These are phyloP conservation scores for Termitomyces sp. DNA, from an alignment of 768 basidiomycete genomes.

Conservation along the genomic window DNA sequence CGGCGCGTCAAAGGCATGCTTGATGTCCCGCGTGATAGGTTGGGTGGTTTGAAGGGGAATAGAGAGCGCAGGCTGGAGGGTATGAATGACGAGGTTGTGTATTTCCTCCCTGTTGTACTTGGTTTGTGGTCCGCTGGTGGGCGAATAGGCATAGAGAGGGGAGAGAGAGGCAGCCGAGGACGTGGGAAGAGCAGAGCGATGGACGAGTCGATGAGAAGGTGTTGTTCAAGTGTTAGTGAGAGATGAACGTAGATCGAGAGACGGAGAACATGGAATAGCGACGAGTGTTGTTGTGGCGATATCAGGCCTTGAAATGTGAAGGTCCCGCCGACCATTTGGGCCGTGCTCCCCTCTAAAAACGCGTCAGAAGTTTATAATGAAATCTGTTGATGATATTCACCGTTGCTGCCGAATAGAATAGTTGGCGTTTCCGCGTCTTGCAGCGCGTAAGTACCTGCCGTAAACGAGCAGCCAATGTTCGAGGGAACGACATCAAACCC, in stretches of 20 bases:
- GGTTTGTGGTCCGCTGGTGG: not conserved
- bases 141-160: slow-evolving; percentile 19
- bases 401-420: slow-evolving; percentile 9
- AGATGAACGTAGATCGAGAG: slow-evolving; percentile 45
- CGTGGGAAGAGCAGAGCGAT: slow-evolving; percentile 22
- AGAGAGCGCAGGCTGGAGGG: slow-evolving; percentile 35
- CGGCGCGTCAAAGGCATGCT: not conserved
- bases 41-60: slow-evolving; percentile 25
- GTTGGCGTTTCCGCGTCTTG: slow-evolving; percentile 21
- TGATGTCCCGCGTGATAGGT: slow-evolving; percentile 17
- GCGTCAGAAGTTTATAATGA: not conserved
- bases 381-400: not conserved
- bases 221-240: not conserved
- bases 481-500: slow-evolving; percentile 32
- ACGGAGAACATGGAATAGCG: slow-evolving; percentile 44
- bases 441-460: slow-evolving; percentile 30
- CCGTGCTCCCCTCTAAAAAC: slow-evolving; percentile 14
- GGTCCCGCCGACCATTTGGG: slow-evolving; percentile 53
- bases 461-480: slow-evolving; percentile 41
- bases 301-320: slow-evolving; percentile 47
- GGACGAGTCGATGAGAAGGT: not conserved
- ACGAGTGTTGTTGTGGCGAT: slow-evolving; percentile 33
- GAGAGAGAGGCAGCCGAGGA: slow-evolving; percentile 14
- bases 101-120: slow-evolving; percentile 14
- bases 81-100: slow-evolving; percentile 28